Conservation (phyloP, 2,329 filamentous ascomycete species). For the Boeremia lycopersici region DNA sequence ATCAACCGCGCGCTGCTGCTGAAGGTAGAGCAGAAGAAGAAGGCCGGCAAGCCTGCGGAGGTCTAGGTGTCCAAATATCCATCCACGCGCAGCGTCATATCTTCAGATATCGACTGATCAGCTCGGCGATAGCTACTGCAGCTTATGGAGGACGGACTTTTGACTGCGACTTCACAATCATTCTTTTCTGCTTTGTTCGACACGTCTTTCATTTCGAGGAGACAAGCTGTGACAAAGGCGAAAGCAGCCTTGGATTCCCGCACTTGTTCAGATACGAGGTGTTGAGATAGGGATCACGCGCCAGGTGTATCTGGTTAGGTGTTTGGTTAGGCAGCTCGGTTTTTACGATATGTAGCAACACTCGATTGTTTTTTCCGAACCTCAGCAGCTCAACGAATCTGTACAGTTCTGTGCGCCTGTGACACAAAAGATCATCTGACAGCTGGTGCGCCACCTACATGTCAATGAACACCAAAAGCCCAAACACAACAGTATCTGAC, state of each 20-base stretch:
- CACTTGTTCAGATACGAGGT: slow-evolving; percentile 17
- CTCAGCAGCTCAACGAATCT: not conserved
- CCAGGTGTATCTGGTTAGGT: slow-evolving; percentile 34
- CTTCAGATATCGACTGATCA: slow-evolving; percentile 6
- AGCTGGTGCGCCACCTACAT: not conserved
- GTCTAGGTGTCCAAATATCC: slow-evolving; percentile 23
- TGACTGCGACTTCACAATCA: slow-evolving; percentile 21
- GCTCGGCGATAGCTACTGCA: slow-evolving; percentile 4
- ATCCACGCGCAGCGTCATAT: slow-evolving; percentile 6
- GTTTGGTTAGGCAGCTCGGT: slow-evolving; percentile 30
- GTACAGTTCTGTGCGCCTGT: slow-evolving; percentile 5
- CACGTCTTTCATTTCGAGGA: slow-evolving; percentile 16
- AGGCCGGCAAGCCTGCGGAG: slow-evolving; percentile 69
- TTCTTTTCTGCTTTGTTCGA: slow-evolving; percentile 25
- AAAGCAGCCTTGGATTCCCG: slow-evolving; percentile 9
- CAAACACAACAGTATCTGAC: not conserved
- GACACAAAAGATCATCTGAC: not conserved
- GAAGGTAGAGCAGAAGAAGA: slow-evolving; percentile 98
- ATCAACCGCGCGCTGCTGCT: slow-evolving; percentile 97
- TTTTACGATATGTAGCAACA: slow-evolving; percentile 38
- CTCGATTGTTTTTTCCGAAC: slow-evolving; percentile 16
- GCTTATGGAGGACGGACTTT: not conserved
- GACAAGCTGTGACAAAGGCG: slow-evolving; percentile 10
- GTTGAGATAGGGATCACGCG: slow-evolving; percentile 27
- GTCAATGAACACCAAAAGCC: not conserved